A percentile compares a stretch with the other conserved stretches of the same genome.
phyloP scores from a whole-genome alignment of 108 stramenopile species.

The Aureococcus anophagefferens region DNA sequence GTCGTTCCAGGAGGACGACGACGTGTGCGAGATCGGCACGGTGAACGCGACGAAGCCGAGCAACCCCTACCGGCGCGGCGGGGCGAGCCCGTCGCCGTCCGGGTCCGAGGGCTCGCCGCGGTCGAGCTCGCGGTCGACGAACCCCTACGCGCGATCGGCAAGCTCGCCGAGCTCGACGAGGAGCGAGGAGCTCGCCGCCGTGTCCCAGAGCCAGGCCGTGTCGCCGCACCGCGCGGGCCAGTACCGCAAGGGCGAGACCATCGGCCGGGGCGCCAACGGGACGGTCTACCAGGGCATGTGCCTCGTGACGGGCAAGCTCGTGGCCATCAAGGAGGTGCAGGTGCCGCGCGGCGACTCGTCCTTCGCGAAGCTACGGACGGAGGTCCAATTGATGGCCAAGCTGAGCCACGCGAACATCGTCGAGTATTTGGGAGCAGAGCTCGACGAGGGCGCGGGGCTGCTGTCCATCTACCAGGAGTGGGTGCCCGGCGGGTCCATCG shows the following conservation, averaged over 20 bases:
- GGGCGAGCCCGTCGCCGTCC: no score
- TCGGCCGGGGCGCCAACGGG: slow-evolving; percentile 83
- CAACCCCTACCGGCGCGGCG: no score
- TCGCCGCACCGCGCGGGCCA: no score
- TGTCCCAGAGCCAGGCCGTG: no score
- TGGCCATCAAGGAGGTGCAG: slow-evolving; percentile 64
- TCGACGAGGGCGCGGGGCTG: slow-evolving; percentile 45
- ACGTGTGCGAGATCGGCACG: no score
- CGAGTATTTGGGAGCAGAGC: slow-evolving; percentile 75
- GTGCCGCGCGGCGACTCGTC: neutral
- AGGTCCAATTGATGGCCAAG: slow-evolving; percentile 76
- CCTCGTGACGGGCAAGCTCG: slow-evolving; percentile 62
- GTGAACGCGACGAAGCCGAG: no score
- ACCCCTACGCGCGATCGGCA: no score
- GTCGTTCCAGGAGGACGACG: no score
- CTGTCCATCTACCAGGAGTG: slow-evolving; percentile 94
- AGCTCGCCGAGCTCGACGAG: no score
- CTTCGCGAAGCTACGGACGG: slow-evolving; percentile 53
- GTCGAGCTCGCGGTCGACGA: no score
- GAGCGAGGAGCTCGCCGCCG: no score
- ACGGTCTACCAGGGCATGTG: slow-evolving; percentile 87
- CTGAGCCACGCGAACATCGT: slow-evolving; percentile 85
- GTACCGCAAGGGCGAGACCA: slow-evolving; percentile 33
- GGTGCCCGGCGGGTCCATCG: slow-evolving; percentile 59
- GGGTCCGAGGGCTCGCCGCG: no score